These are phyloP conservation scores for Conticribra guillardii DNA, from an alignment of 108 stramenopile species.

Conservation along the genomic window DNA sequence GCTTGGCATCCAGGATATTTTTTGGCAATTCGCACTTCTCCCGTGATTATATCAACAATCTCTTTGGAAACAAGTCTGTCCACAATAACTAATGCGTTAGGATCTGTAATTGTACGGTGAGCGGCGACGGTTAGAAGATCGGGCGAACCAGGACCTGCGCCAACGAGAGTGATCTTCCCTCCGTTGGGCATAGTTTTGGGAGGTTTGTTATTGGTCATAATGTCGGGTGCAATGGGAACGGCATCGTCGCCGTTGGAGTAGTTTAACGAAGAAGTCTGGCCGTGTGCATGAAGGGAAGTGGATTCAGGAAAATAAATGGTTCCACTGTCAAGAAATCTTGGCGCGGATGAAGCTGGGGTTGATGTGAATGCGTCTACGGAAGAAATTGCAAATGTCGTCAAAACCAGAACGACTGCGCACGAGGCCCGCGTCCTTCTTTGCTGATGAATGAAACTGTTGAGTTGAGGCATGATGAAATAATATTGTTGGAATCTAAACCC, in stretches of 20 bases:
- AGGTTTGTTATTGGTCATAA: background rate
- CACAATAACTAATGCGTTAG: conserved; percentile 82
- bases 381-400: no score
- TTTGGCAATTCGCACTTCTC: conserved; percentile 84
- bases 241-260: background rate
- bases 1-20: conserved; percentile 96
- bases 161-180: conserved; percentile 81
- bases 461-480: no score
- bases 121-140: conserved; percentile 94
- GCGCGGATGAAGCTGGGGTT: no score
- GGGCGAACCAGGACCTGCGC: conserved; percentile 95
- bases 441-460: no score
- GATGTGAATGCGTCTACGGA: no score
- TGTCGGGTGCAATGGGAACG: background rate
- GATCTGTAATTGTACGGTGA: conserved; percentile 59
- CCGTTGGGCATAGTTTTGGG: conserved; percentile 53
- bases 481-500: no score
- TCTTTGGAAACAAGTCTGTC: conserved; percentile 93
- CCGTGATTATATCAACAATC: conserved; percentile 72
- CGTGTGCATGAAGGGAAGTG: background rate
- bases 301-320: no score
- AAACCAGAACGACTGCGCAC: no score
- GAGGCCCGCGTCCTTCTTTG: no score
- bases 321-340: no score
- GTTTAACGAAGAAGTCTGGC: background rate